phyloP scores from a whole-genome alignment of 2,329 filamentous ascomycete genomes.

The Juglanconis juglandina region DNA sequence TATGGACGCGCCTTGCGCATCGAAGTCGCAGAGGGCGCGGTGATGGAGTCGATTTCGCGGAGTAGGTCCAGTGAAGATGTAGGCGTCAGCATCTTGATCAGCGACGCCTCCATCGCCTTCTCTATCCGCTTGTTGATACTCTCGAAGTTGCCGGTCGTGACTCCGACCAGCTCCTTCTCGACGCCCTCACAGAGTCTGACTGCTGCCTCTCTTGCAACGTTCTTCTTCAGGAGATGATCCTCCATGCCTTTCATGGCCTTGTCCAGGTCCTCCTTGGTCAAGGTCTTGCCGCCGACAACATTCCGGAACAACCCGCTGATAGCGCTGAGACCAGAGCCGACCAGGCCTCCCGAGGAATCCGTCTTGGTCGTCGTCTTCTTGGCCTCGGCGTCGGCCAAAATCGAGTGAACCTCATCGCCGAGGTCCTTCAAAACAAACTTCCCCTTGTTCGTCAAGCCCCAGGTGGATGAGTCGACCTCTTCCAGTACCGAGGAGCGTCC shows the following conservation, averaged over 20 bases:
- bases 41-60: slow-evolving; percentile 82
- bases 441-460: slow-evolving; percentile 85
- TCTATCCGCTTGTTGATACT: slow-evolving; percentile 80
- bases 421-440: slow-evolving; percentile 93
- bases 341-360: slow-evolving; percentile 60
- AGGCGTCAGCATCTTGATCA: slow-evolving; percentile 93
- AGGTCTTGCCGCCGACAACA: slow-evolving; percentile 87
- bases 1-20: slow-evolving; percentile 72
- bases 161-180: slow-evolving; percentile 81
- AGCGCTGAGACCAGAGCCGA: slow-evolving; percentile 76
- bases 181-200: slow-evolving; percentile 88
- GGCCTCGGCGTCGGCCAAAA: slow-evolving; percentile 75
- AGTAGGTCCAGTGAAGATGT: slow-evolving; percentile 92
- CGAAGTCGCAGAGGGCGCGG: slow-evolving; percentile 61
- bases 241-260: slow-evolving; percentile 96
- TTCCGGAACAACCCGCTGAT: slow-evolving; percentile 90
- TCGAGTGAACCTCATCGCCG: slow-evolving; percentile 88
- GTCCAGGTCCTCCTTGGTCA: slow-evolving; percentile 84
- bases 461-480: slow-evolving; percentile 71
- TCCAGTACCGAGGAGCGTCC: slow-evolving; percentile 62
- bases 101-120: slow-evolving; percentile 83
- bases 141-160: slow-evolving; percentile 90
- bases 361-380: slow-evolving; percentile 46
- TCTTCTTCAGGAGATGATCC: slow-evolving; percentile 90
- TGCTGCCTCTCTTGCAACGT: slow-evolving; percentile 91